Conservation (phyloP, 2,329 filamentous ascomycete genomes). For the Colletotrichum orbiculare region DNA sequence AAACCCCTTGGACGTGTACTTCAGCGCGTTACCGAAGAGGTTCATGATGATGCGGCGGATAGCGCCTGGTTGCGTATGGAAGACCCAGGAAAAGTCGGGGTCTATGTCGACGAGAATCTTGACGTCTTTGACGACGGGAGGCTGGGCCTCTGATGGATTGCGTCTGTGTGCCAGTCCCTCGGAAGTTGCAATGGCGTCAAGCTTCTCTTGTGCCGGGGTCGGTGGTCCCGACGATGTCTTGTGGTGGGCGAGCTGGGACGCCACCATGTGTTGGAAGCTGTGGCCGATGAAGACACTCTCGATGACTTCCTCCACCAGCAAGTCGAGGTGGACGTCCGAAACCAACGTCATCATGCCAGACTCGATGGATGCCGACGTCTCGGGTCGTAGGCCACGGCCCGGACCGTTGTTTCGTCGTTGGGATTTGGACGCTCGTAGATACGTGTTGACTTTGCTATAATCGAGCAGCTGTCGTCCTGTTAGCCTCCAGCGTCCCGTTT, state of each 20-base stretch:
- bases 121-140: constrained; percentile 39
- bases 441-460: constrained; percentile 62
- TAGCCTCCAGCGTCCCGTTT: rapidly evolving
- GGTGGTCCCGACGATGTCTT: constrained; percentile 39
- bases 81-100: constrained; percentile 58
- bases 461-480: constrained; percentile 49
- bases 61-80: constrained; percentile 64
- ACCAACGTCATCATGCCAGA: constrained; percentile 43
- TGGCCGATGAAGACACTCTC: constrained; percentile 53
- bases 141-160: constrained; percentile 24
- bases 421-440: constrained; percentile 34
- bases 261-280: constrained; percentile 46
- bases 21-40: constrained; percentile 64
- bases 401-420: constrained; percentile 38
- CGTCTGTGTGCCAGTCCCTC: constrained; percentile 23
- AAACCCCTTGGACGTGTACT: constrained; percentile 60
- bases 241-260: constrained; percentile 46
- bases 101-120: constrained; percentile 63
- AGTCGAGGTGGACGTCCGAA: constrained; percentile 47
- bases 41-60: constrained; percentile 65
- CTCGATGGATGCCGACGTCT: constrained; percentile 32
- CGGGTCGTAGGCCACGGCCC: constrained; percentile 16
- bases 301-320: constrained; percentile 51
- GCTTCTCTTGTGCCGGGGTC: constrained; percentile 34
- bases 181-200: constrained; percentile 36